phyloP scores from a whole-genome alignment of 2,329 filamentous ascomycete genomes.

The Huntiella savannae region DNA sequence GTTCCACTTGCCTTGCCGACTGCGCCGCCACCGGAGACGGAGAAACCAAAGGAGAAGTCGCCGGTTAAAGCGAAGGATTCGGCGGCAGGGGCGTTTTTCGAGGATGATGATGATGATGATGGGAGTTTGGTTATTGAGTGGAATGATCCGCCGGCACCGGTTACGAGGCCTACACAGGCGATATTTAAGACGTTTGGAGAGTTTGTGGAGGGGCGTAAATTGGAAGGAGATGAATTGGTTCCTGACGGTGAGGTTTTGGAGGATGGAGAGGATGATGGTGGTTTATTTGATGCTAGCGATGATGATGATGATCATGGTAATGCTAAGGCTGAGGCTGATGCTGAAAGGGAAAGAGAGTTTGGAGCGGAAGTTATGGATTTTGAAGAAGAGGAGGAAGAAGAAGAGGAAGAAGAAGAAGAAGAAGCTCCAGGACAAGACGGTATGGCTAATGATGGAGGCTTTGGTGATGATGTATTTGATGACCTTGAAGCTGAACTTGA shows the following conservation, averaged over 20 bases:
- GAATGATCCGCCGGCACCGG: slow-evolving; percentile 25
- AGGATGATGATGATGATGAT: slow-evolving; percentile 35
- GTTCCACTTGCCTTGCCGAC: slow-evolving; percentile 19
- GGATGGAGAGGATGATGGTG: slow-evolving; percentile 24
- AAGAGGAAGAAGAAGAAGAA: slow-evolving; percentile 13
- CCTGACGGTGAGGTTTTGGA: slow-evolving; percentile 11
- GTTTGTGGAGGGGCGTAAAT: slow-evolving; percentile 25
- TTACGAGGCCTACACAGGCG: not conserved
- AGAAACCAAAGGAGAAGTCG: slow-evolving; percentile 11
- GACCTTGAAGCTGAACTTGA: slow-evolving; percentile 21
- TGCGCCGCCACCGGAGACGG: slow-evolving; percentile 15
- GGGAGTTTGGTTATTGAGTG: slow-evolving; percentile 42
- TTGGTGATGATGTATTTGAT: slow-evolving; percentile 14
- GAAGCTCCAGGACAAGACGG: slow-evolving; percentile 10
- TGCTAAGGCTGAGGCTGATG: slow-evolving; percentile 20
- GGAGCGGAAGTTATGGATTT: slow-evolving; percentile 7
- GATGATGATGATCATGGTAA: slow-evolving; percentile 29
- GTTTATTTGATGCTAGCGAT: slow-evolving; percentile 14
- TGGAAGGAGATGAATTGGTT: slow-evolving; percentile 15
- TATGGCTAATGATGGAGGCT: slow-evolving; percentile 7
- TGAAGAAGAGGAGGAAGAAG: slow-evolving; percentile 15
- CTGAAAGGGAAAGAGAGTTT: slow-evolving; percentile 13
- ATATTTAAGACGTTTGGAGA: slow-evolving; percentile 30
- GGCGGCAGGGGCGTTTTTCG: slow-evolving; percentile 22
- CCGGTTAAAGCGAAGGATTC: slow-evolving; percentile 18